Evolutionary conservation across 192 early-diverging fungal species (phyloP).

Genomic region (Jimgerdemannia flammicorona): DNA sequence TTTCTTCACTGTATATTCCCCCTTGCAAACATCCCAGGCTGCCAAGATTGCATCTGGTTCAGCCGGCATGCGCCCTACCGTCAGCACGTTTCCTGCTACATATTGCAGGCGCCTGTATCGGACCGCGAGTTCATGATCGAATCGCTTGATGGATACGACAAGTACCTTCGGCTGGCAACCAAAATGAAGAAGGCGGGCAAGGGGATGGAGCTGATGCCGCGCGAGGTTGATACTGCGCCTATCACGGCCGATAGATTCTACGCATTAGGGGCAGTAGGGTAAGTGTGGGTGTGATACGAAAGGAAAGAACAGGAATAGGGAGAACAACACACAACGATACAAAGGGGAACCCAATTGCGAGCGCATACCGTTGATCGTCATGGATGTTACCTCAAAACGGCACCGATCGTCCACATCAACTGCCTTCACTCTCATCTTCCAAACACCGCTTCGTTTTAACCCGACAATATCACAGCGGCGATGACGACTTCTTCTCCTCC

Average conservation of each 20-base stretch:
- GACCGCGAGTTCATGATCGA: slow-evolving; percentile 31
- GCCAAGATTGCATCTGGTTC: slow-evolving; percentile 33
- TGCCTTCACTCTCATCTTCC: too few species aligned
- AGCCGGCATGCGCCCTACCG: slow-evolving; percentile 19
- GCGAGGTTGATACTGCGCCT: slow-evolving; percentile 23
- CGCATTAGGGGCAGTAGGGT: slow-evolving; percentile 30
- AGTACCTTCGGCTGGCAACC: slow-evolving; percentile 26
- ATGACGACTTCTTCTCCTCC: slow-evolving; percentile 37
- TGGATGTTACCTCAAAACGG: too few species aligned
- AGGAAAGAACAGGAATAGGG: background rate
- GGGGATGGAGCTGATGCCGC: slow-evolving; percentile 34
- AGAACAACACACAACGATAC: too few species aligned
- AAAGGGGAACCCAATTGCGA: too few species aligned
- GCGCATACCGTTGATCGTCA: too few species aligned
- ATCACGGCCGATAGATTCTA: slow-evolving; percentile 37
- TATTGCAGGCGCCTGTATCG: slow-evolving; percentile 41
- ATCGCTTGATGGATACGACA: slow-evolving; percentile 18
- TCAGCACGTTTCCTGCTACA: slow-evolving; percentile 21
- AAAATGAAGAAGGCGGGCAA: slow-evolving; percentile 29
- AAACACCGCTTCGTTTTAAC: too few species aligned
- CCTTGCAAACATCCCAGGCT: background rate
- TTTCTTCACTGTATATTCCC: too few species aligned
- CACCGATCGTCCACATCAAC: too few species aligned
- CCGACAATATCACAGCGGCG: slow-evolving; percentile 12
- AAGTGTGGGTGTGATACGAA: background rate